Evolutionary conservation across 2,329 filamentous ascomycete species (phyloP), one percentile per base, ranked within the genome.

Genomic region (Coniochaeta ligniaria): DNA sequence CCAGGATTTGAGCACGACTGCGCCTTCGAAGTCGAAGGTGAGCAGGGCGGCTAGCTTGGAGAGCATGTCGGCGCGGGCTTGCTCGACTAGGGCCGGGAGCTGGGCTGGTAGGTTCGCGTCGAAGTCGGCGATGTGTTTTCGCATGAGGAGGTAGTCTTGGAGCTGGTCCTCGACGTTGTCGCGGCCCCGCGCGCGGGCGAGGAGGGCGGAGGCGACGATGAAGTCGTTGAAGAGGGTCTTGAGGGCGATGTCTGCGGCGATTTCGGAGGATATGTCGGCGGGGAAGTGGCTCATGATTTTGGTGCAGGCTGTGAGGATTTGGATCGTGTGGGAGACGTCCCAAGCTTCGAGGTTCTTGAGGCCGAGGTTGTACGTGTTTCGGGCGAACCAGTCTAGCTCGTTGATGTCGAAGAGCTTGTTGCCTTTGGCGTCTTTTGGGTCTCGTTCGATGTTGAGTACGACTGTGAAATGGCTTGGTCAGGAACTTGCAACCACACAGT

Each of bases 351-450:
- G 78, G 65, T 87, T 78, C 62, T 86, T 84, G 5, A 94, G 73
- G 0, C 86, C 87, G 7, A 92, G 72, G 65, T 95, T 96, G 76
- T 96, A 96, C 1, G 89, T 82, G 64, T 90, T 94, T 63, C 87
- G 87, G 41, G 87, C 88, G 70, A 96, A 93, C 92, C 92, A 96
- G 65, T 93, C 83, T 3, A 96, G 77, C 66, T 96, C 92, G 3
- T 78, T 71, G 0, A 80, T 61, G 0, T 81, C 83, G 68, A 92
- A 92, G 1, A 80, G 61, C 63, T 74, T 83, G 35, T 74, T 72
- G 9, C 76, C 77, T 20, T 75, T 67, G 45, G 66, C 70, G 64
- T 76, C 76, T 58, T 69, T 76, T 2, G 68, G 74, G 20, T 70
- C 72, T 61, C 73, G 64, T 35, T 75, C 65, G 35, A 73, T 80